Base-by-base conservation (phyloP, 805 yeast genomes). In the Sugiyamaella americana region DNA sequence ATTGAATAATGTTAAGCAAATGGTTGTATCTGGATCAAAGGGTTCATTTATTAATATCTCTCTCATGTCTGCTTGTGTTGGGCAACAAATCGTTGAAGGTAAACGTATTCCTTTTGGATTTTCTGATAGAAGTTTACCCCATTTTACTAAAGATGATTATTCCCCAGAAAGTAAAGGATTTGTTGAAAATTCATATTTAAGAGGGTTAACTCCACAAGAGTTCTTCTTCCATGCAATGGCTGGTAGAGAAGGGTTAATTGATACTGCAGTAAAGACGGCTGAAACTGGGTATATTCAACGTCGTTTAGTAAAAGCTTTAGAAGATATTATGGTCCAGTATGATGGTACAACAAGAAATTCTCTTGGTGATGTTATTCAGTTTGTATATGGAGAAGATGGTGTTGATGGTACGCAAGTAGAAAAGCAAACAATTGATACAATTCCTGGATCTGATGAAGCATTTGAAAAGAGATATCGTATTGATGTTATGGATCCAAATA, bases 221-320 rank as follows among this genome's bases (percentile, higher is more conserved):
- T 93, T 93, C 67, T 89, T 93, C 66, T 93, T 93, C 83, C 99
- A 93, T 66, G 97, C 98, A 44, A 93, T 93, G 96, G 98, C 98
- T 63, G 99, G 99, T 74, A 87, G 99, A 78, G 99, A 93, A 73
- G 99, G 99, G 75, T 75, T 93, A 64, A 94, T 93, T 65, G 99
- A 93, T 76, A 93, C 99, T 46, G 99, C 99, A 13, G 99, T 93
- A 41, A 93, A 93, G 68, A 93, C 99, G 37, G 98, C 99, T 2
- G 98, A 91, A 70, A 89, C 98, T 22, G 98, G 98, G 71, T 91
- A 91, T 67, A 89, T 91, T 63, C 98, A 91, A 71, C 91, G 98
- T 75, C 91, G 98, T 77, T 73, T 91, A 66, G 95, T 91, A 40
- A 91, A 91, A 67, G 98, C 98, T 23, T 72, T 89, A 68, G 98